Evolutionary conservation across 257 asterid genomes (phyloP).

Genomic region (Solanum commersonii): DNA sequence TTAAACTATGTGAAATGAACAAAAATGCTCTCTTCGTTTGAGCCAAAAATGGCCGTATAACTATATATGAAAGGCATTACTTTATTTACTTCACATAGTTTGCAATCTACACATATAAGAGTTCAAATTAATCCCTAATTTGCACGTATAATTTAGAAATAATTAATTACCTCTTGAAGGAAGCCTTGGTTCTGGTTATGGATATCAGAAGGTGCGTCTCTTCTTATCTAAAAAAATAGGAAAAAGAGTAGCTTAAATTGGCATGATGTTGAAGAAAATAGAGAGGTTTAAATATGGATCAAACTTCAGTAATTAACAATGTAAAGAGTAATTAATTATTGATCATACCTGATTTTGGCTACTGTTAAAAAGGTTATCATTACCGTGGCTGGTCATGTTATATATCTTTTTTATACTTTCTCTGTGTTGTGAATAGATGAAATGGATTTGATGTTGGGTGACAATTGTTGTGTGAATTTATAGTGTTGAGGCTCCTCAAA

Average conservation of each 20-base stretch:
- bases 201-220: neutral
- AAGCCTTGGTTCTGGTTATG: neutral
- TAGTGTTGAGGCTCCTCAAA: neutral
- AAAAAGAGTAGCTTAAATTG: neutral
- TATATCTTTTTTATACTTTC: neutral
- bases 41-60: too few relatives aligned
- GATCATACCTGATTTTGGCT: neutral
- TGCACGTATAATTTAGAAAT: neutral
- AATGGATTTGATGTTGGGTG: neutral
- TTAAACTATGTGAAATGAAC: neutral
- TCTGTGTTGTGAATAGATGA: neutral
- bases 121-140: neutral
- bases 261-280: neutral
- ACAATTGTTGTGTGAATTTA: neutral
- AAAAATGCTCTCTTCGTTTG: too few relatives aligned
- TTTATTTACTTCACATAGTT: too few relatives aligned
- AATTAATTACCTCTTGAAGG: slow-evolving; percentile 9
- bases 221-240: neutral
- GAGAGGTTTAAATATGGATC: neutral
- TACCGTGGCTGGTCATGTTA: slow-evolving; percentile 2
- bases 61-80: too few relatives aligned
- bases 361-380: neutral
- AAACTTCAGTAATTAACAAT: neutral
- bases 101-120: too few relatives aligned
- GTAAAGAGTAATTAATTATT: neutral